Evolutionary conservation across 495 filamentous ascomycete species (phyloP).

Genomic region (Glonium stellatum): DNA sequence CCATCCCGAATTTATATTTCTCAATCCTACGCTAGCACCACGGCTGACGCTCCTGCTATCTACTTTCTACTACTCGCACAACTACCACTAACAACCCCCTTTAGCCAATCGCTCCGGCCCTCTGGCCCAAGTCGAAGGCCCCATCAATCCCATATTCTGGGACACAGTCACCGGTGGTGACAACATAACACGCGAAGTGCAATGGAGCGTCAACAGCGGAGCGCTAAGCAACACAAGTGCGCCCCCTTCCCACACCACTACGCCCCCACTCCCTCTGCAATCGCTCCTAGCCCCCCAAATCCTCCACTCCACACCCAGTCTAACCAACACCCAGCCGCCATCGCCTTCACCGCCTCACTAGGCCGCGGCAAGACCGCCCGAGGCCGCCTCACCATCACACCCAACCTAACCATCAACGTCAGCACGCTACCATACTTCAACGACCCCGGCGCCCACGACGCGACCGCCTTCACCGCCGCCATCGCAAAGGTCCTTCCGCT

Average conservation of each 20-base stretch:
- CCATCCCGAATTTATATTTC: neutral
- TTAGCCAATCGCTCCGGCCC: neutral
- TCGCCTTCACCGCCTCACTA: neutral
- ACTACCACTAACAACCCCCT: too few relatives aligned
- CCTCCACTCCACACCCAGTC: too few relatives aligned
- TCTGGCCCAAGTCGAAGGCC: neutral
- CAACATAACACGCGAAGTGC: neutral
- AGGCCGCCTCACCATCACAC: neutral
- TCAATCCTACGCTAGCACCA: too few relatives aligned
- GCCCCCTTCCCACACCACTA: too few relatives aligned
- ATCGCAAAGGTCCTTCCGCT: neutral
- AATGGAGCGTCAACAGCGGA: neutral
- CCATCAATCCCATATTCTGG: neutral
- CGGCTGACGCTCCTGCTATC: too few relatives aligned
- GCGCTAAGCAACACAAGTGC: neutral
- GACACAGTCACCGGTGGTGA: neutral
- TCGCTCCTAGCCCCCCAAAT: too few relatives aligned
- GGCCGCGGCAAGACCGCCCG: neutral
- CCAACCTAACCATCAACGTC: neutral
- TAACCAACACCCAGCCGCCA: neutral
- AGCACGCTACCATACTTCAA: conserved; percentile 8
- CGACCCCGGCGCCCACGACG: conserved; percentile 2
- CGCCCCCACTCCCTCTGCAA: too few relatives aligned
- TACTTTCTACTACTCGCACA: too few relatives aligned
- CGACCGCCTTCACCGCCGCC: neutral